These are phyloP conservation scores for Clarireedia homoeocarpa DNA, from an alignment of 2,329 filamentous ascomycete genomes.

Conservation along the genomic window DNA sequence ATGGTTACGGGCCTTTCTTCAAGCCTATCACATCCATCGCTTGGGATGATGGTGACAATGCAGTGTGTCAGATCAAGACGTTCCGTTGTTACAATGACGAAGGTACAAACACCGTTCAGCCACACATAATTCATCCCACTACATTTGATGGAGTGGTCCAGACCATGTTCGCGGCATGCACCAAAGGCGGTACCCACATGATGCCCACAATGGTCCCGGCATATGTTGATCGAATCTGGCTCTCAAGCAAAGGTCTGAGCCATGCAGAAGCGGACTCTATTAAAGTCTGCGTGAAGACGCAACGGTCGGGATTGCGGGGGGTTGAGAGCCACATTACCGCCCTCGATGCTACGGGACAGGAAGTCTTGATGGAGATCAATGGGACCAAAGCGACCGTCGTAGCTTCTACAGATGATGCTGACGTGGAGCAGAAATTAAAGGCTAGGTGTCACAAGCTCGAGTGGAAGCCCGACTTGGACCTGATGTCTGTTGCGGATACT, in stretches of 20 bases:
- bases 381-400: no score
- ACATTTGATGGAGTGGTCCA: neutral
- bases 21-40: neutral
- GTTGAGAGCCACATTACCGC: no score
- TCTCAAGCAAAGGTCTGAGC: neutral
- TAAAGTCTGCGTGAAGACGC: no score
- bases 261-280: no score
- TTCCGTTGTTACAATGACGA: neutral
- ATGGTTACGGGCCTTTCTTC: neutral
- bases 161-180: neutral
- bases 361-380: no score
- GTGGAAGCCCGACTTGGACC: no score
- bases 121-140: neutral
- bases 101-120: neutral
- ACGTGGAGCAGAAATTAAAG: no score
- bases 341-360: no score
- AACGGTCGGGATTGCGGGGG: no score
- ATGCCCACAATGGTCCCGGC: neutral
- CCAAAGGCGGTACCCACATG: neutral
- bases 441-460: no score
- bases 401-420: no score
- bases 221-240: neutral
- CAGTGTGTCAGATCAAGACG: constrained; percentile 19
- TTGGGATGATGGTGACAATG: constrained; percentile 12
- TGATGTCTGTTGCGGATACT: no score